These are phyloP conservation scores for Paecilomyces variotii DNA, from an alignment of 2,329 filamentous ascomycete species.

Conservation along the genomic window DNA sequence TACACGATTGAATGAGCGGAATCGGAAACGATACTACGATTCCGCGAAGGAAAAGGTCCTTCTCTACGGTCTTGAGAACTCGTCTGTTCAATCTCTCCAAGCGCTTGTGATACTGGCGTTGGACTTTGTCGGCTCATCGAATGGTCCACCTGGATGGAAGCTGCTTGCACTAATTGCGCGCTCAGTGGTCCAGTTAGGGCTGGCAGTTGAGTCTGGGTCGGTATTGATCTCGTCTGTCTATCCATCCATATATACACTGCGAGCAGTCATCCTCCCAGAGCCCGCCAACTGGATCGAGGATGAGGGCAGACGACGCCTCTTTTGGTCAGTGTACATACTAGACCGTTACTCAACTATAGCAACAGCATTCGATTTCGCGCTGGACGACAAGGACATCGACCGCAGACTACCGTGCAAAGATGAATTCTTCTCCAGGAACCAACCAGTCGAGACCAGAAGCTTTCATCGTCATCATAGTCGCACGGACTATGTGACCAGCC, in stretches of 20 bases:
- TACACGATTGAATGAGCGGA: slow-evolving; percentile 62
- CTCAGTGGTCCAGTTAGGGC: slow-evolving; percentile 77
- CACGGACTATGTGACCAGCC: slow-evolving; percentile 54
- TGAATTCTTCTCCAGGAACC: slow-evolving; percentile 75
- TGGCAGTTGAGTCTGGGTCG: slow-evolving; percentile 76
- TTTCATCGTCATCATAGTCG: slow-evolving; percentile 52
- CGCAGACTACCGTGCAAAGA: slow-evolving; percentile 79
- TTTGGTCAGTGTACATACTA: slow-evolving; percentile 91
- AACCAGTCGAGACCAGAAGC: slow-evolving; percentile 76
- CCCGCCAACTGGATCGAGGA: slow-evolving; percentile 82
- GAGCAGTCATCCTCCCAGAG: slow-evolving; percentile 77
- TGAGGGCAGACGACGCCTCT: slow-evolving; percentile 72
- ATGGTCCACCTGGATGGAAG: slow-evolving; percentile 88
- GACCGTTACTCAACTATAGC: slow-evolving; percentile 86
- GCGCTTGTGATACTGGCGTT: slow-evolving; percentile 80
- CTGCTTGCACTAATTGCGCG: slow-evolving; percentile 81
- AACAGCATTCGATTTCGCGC: slow-evolving; percentile 83
- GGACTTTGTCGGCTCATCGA: slow-evolving; percentile 76
- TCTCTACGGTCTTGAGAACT: slow-evolving; percentile 81
- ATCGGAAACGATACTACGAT: slow-evolving; percentile 66
- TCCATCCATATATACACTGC: slow-evolving; percentile 79
- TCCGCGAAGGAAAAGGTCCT: slow-evolving; percentile 79
- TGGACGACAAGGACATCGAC: slow-evolving; percentile 86
- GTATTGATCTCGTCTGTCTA: slow-evolving; percentile 69
- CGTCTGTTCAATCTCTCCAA: slow-evolving; percentile 79